Evolutionary conservation across 495 filamentous ascomycete species (phyloP), one percentile per base, ranked within the genome.

Genomic region (Poronia punctata): DNA sequence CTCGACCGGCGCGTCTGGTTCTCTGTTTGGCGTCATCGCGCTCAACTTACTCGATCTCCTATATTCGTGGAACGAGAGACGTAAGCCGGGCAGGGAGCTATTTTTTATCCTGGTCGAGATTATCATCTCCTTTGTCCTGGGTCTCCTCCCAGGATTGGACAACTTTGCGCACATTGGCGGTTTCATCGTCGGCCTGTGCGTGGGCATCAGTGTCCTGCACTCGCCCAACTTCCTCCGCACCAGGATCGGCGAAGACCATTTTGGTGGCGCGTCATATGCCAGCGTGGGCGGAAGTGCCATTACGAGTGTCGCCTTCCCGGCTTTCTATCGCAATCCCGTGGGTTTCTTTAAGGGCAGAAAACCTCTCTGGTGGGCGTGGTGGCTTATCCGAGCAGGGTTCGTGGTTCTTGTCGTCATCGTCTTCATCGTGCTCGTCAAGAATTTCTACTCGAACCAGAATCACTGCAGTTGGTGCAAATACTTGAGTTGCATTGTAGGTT

Each of bases 151-250:
- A 0, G 90, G 88, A 6, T 64, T 98, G 29, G 92, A 98, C 67
- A 98, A 98, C 62, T 98, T 98, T 65, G 82, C 84, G 17, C 92
- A 98, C 53, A 95, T 98, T 44, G 92, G 92, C 23, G 92, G 92
- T 7, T 96, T 98, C 56, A 64, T 94, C 35, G 92, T 95, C 81
- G 92, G 92, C 0, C 63, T 98, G 11, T 82, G 82, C 4, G 74
- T 96, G 17, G 92, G 92, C 4, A 67, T 97, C 23, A 88, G 82
- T 48, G 63, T 98, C 29, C 71, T 97, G 52, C 87, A 84, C 49
- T 95, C 92, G 5, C 92, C 92, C 0, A 83, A 84, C 44, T 67
- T 76, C 3, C 74, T 98, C 9, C 78, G 88, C 1, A 71, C 80
- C 22, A 79, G 82, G 19, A 92, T 90, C 23, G 81, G 83, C 17